Conservation (phyloP, 768 basidiomycete genomes). For the Saitozyma podzolica region DNA sequence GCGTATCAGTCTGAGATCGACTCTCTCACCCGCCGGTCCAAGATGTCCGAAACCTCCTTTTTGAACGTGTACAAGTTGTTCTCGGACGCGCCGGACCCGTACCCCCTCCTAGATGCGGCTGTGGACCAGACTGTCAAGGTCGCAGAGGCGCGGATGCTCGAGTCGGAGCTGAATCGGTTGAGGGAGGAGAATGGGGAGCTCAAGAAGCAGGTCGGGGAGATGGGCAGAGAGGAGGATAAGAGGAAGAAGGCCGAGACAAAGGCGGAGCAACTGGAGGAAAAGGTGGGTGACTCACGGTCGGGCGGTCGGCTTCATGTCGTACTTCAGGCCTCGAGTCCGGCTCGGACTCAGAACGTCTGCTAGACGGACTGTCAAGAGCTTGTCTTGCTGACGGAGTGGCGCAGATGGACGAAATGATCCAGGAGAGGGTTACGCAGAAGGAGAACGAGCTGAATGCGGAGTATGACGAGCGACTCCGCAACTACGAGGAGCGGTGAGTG, state of each 20-base stretch:
- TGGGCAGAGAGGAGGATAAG: constrained; percentile 64
- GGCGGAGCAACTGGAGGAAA: constrained; percentile 77
- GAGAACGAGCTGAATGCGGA: constrained; percentile 96
- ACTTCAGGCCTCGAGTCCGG: not conserved
- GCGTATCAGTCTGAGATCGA: constrained; percentile 98
- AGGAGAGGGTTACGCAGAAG: constrained; percentile 84
- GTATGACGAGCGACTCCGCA: constrained; percentile 91
- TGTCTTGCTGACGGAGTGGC: not conserved
- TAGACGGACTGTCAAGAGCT: too few species aligned
- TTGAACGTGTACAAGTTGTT: constrained; percentile 94
- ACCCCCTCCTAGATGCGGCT: constrained; percentile 90
- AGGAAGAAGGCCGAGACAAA: constrained; percentile 74
- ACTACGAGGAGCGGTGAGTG: constrained; percentile 86
- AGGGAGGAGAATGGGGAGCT: constrained; percentile 81
- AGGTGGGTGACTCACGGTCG: constrained; percentile 57
- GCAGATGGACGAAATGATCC: constrained; percentile 92
- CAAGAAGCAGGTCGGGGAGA: constrained; percentile 68
- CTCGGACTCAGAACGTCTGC: too few species aligned
- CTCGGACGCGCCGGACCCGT: constrained; percentile 96
- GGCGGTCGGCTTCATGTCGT: not conserved
- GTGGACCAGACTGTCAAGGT: constrained; percentile 93
- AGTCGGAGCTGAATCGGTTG: constrained; percentile 69
- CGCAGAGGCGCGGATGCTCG: constrained; percentile 74
- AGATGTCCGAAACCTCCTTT: constrained; percentile 90
- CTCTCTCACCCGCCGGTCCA: constrained; percentile 86